Evolutionary conservation across 352 stramenopile genomes (phyloP).

Genomic region (Phytophthora tubulina): DNA sequence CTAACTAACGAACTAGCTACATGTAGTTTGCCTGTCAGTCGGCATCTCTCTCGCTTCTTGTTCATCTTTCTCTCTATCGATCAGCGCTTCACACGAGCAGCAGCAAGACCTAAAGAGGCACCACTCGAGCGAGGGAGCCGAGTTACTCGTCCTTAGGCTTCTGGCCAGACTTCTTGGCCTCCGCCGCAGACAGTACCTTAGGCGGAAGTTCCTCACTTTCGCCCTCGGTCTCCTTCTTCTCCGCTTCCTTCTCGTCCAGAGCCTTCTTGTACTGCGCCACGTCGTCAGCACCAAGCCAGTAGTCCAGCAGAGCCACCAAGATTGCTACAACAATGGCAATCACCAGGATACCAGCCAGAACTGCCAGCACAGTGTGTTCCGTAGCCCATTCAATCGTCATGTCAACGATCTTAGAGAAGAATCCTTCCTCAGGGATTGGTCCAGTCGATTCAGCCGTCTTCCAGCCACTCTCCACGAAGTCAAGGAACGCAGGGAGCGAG

Average conservation of each 20-base stretch:
- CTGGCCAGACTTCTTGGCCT: slow-evolving; percentile 49
- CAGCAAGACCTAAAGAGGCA: slow-evolving; percentile 33
- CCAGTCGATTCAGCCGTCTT: slow-evolving; percentile 60
- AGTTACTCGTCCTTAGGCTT: slow-evolving; percentile 66
- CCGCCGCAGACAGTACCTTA: slow-evolving; percentile 38
- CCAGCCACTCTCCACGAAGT: slow-evolving; percentile 71
- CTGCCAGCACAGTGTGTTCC: slow-evolving; percentile 75
- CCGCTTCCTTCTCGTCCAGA: slow-evolving; percentile 41
- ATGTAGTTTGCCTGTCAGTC: slow-evolving; percentile 17
- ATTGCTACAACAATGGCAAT: slow-evolving; percentile 75
- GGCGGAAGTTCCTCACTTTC: slow-evolving; percentile 35
- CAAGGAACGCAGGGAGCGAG: slow-evolving; percentile 70
- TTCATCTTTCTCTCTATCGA: slow-evolving; percentile 34
- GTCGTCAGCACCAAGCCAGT: slow-evolving; percentile 77
- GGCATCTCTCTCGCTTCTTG: slow-evolving; percentile 11
- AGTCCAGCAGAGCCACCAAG: slow-evolving; percentile 77
- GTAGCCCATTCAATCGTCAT: slow-evolving; percentile 70
- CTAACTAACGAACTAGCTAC: slow-evolving; percentile 37
- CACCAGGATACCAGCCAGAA: slow-evolving; percentile 62
- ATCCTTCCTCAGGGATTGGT: slow-evolving; percentile 68
- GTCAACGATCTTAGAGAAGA: slow-evolving; percentile 74
- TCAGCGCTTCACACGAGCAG: slow-evolving; percentile 31
- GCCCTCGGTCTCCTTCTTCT: slow-evolving; percentile 23
- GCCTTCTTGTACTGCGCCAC: slow-evolving; percentile 63
- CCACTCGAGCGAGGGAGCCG: slow-evolving; percentile 17